A percentile compares a stretch with the other conserved stretches of the same genome.
Conservation (phyloP, 192 early-diverging fungal genomes). For the Podila epigama region DNA sequence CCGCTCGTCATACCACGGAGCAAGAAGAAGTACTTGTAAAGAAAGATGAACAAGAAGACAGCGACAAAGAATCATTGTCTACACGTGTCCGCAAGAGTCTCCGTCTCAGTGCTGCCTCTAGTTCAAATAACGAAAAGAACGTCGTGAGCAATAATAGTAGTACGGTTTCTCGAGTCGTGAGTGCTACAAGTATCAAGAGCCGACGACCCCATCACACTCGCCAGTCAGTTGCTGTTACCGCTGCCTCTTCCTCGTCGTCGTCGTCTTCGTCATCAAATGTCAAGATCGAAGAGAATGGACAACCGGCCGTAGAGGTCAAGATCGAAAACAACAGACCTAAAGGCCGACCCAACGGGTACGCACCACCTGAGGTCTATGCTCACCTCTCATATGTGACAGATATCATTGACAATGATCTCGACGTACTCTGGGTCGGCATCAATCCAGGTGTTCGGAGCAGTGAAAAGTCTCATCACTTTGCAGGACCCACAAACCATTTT, state of each 20-base stretch:
- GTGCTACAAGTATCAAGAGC: slow-evolving; percentile 32
- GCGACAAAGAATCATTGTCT: background rate
- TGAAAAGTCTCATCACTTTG: slow-evolving; percentile 68
- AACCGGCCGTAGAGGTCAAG: background rate
- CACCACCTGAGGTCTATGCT: slow-evolving; percentile 27
- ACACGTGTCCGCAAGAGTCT: slow-evolving; percentile 30
- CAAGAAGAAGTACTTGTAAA: slow-evolving; percentile 1
- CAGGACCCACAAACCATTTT: slow-evolving; percentile 75
- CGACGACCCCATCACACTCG: slow-evolving; percentile 20
- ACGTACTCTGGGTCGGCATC: slow-evolving; percentile 77
- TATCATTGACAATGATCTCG: slow-evolving; percentile 56
- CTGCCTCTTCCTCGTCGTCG: background rate
- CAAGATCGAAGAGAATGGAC: background rate
- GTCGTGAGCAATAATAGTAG: background rate
- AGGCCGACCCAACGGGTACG: background rate
- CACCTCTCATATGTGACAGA: slow-evolving; percentile 47
- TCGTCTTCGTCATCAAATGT: too few species aligned
- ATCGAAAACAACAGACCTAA: background rate
- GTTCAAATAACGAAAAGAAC: too few species aligned
- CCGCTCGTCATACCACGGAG: background rate
- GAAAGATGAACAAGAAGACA: background rate
- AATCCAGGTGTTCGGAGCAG: slow-evolving; percentile 74
- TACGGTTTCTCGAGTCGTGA: slow-evolving; percentile 9
- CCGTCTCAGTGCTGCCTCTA: slow-evolving; percentile 1
- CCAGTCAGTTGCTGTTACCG: too few species aligned